Base-by-base conservation (phyloP, 2,329 filamentous ascomycete species). In the Zymoseptoria ardabiliae region DNA sequence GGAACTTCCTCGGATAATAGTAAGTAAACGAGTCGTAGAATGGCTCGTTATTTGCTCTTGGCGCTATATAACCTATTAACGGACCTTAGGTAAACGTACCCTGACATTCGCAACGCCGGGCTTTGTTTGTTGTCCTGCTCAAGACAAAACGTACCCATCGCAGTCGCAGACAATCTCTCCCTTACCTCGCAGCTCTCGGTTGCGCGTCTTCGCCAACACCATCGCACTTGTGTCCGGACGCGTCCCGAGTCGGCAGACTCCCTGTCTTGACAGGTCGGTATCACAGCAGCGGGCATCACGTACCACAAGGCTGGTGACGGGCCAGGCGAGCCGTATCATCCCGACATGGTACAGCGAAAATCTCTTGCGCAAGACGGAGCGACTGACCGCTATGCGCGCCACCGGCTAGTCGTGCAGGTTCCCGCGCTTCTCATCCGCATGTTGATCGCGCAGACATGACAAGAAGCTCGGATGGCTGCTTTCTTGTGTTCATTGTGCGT, bases 221-320 rank as follows among this genome's bases (percentile, higher is more conserved):
- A 53, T 53, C 28, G 51, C 51, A 53, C 51, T 28, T 53, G 51
- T 53, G 22, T 17, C 28, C 51, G 22, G 9, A 53, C 51, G 51
- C 51, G 51, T 53, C 51, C 51, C 51, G 51, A 28, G 51, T 53
- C 51, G 51, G 51, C 51, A 53, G 13, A 53, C 51, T 53, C 51
- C 35, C 35, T 45, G 5, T 45, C 21, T 53, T 53, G 51, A 53
- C 51, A 53, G 51, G 22, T 53, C 19, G 51, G 51, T 53, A 5
- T 25, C 51, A 53, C 51, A 17, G 28, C 51, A 53, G 22, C 22
- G 28, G 28, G 51, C 51, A 30, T 53, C n/a, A 53, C 22, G 51
- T 53, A n/a, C 22, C 51, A 53, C 51, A 53, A 28, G 51, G 17
- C 22, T 53, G 51, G 25, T 53, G 51, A 53, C 51, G 30, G 9